Conservation (phyloP, 2,329 filamentous ascomycete genomes). For the Fusarium sterilihyphosum region DNA sequence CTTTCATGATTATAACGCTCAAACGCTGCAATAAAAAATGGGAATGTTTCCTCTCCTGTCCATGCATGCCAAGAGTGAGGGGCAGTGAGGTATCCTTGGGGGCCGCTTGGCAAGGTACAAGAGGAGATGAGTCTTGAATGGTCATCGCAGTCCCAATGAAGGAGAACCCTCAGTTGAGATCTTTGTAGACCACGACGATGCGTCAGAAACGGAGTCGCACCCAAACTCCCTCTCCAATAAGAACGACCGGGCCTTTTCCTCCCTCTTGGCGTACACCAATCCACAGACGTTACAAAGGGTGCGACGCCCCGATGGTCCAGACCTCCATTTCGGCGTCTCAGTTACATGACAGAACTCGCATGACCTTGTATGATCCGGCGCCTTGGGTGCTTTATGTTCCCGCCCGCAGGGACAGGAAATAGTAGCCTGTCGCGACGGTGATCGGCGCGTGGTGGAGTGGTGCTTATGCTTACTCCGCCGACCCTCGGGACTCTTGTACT, state of each 20-base stretch:
- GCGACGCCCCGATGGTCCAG: not conserved
- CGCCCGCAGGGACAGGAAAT: not conserved
- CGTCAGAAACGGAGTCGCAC: not conserved
- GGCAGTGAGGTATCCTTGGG: not conserved
- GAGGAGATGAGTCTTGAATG: not conserved
- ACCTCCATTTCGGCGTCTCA: slow-evolving; percentile 14
- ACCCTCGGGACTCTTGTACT: not conserved
- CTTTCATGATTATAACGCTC: not conserved
- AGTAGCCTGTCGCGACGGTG: not conserved
- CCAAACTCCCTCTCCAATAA: not conserved
- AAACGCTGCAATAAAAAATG: not conserved
- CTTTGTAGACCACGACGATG: not conserved
- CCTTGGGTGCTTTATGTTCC: not conserved
- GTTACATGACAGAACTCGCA: not conserved
- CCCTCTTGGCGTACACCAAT: slow-evolving; percentile 8
- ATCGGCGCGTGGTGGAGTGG: not conserved
- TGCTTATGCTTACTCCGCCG: not conserved
- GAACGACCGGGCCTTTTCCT: not conserved
- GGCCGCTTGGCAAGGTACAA: not conserved
- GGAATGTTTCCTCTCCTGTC: not conserved
- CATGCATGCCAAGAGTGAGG: not conserved
- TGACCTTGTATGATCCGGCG: not conserved
- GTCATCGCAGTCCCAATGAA: not conserved
- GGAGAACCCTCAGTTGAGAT: not conserved
- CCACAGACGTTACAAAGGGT: slow-evolving; percentile 23